Base-by-base conservation (phyloP, 768 basidiomycete genomes). In the Crassisporium funariophilum region DNA sequence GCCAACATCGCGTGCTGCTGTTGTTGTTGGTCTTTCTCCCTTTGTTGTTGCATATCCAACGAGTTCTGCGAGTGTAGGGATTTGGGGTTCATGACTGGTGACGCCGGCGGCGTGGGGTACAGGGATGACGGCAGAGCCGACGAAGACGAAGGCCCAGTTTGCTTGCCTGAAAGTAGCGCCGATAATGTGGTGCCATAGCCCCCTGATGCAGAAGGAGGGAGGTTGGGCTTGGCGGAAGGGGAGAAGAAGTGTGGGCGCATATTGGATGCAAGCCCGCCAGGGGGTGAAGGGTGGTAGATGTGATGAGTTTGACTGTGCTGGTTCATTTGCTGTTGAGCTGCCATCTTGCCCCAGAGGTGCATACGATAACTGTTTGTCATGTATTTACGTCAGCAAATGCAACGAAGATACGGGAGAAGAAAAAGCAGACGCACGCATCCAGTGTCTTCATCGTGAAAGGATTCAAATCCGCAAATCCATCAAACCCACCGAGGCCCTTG, bases 281-380 rank as follows among this genome's bases (percentile, higher is more conserved):
- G n/a, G n/a, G n/a, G n/a, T 0, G 67, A 54, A 50, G 56, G 56
- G 46, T 60, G 44, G 36, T 53, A 57, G 23, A 57, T 20, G 46
- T 69, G 49, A 2, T 35, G 57, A 21, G 47, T 55, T 52, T 72
- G 78, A 58, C 68, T 67, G n/a, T 74, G 62, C 44, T 71, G 62
- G 50, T 65, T 49, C 53, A 62, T 44, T 33, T 70, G 70, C 17
- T 81, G 86, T 55, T 91, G 91, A 23, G 82, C 76, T 0, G 91
- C 91, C 83, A 95, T 89, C 69, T 87, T 82, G 24, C 84, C 81
- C 94, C 93, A 95, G 0, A 97, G 74, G 51, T 95, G 93, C 88
- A 93, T 93, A 33, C 93, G 80, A 62, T 86, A 86, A 9, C 80
- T 82, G 52, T 35, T 33, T 44, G 20, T 40, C 29, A 40, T 21